Conservation (phyloP, 1,284 basidiomycete species). For the Ceratobasidium sp. region DNA sequence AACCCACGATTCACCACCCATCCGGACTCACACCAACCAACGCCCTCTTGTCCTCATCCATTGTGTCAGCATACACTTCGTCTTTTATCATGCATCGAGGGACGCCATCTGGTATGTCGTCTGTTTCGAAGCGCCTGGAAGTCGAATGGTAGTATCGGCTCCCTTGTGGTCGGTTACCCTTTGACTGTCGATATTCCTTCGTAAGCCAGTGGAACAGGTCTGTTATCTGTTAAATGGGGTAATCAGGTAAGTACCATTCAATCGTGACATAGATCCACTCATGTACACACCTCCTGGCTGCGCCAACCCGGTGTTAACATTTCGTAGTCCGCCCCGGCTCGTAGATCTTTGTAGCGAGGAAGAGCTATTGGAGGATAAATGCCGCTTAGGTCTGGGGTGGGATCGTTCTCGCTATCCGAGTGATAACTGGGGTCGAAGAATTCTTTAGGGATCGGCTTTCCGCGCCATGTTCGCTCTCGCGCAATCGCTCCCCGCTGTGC, state of each 20-base stretch:
- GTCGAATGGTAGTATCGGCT: slow-evolving; percentile 17
- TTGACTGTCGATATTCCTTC: slow-evolving; percentile 15
- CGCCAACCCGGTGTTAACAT: slow-evolving; percentile 30
- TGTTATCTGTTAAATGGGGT: slow-evolving; percentile 13
- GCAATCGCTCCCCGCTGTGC: slow-evolving; percentile 6
- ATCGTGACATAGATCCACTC: neutral
- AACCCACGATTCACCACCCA: slow-evolving; percentile 3
- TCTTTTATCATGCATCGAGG: slow-evolving; percentile 27
- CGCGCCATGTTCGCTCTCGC: slow-evolving; percentile 10
- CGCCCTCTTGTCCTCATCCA: slow-evolving; percentile 21
- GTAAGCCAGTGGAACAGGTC: slow-evolving; percentile 28
- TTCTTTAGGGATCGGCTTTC: slow-evolving; percentile 20
- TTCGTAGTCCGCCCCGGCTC: slow-evolving; percentile 14
- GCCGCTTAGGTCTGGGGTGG: neutral
- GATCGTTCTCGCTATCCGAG: slow-evolving; percentile 26
- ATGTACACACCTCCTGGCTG: slow-evolving; percentile 14
- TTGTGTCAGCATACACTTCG: neutral
- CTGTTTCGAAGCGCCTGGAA: slow-evolving; percentile 9
- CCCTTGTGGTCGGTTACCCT: slow-evolving; percentile 18
- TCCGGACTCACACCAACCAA: slow-evolving; percentile 8
- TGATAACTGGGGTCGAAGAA: slow-evolving; percentile 22
- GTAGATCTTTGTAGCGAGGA: neutral
- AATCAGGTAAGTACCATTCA: neutral
- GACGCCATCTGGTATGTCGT: slow-evolving; percentile 30
- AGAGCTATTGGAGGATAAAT: neutral